These are phyloP conservation scores for Phytophthora rubi DNA, from an alignment of 352 stramenopile genomes.

Conservation along the genomic window DNA sequence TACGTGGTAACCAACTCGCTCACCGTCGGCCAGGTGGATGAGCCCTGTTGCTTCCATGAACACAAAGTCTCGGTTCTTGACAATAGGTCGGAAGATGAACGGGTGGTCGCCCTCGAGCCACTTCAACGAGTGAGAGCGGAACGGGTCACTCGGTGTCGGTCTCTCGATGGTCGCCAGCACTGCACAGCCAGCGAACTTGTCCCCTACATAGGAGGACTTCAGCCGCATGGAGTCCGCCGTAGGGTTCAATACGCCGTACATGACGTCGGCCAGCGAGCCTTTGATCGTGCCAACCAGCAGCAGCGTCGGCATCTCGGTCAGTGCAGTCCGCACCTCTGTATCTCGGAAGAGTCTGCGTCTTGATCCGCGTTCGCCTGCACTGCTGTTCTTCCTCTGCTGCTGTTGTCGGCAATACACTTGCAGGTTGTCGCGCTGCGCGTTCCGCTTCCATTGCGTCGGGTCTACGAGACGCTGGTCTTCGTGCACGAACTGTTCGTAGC, in stretches of 20 bases:
- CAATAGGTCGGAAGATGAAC: constrained; percentile 47
- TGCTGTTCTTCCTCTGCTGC: constrained; percentile 18
- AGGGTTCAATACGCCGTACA: constrained; percentile 48
- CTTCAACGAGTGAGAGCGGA: constrained; percentile 54
- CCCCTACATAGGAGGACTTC: constrained; percentile 52
- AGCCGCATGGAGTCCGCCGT: constrained; percentile 40
- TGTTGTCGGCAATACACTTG: constrained; percentile 29
- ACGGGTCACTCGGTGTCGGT: constrained; percentile 41
- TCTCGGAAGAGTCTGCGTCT: constrained; percentile 17
- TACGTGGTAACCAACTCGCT: constrained; percentile 57
- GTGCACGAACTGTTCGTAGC: constrained; percentile 31
- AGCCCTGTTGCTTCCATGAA: constrained; percentile 59
- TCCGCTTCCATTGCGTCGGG: constrained; percentile 24
- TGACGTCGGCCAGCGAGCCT: constrained; percentile 42
- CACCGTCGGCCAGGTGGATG: constrained; percentile 30
- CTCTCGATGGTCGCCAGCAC: constrained; percentile 43
- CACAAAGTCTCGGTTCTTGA: constrained; percentile 59
- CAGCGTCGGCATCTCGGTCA: constrained; percentile 33
- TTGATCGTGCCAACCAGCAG: constrained; percentile 41
- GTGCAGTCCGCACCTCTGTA: constrained; percentile 3
- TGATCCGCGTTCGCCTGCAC: constrained; percentile 1
- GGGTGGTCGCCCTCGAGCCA: constrained; percentile 56
- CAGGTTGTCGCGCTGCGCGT: constrained; percentile 28
- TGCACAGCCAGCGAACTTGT: constrained; percentile 44
- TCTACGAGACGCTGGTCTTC: constrained; percentile 29